Evolutionary conservation across 2,329 filamentous ascomycete species (phyloP).

Genomic region (Pezicula neosporulosa): DNA sequence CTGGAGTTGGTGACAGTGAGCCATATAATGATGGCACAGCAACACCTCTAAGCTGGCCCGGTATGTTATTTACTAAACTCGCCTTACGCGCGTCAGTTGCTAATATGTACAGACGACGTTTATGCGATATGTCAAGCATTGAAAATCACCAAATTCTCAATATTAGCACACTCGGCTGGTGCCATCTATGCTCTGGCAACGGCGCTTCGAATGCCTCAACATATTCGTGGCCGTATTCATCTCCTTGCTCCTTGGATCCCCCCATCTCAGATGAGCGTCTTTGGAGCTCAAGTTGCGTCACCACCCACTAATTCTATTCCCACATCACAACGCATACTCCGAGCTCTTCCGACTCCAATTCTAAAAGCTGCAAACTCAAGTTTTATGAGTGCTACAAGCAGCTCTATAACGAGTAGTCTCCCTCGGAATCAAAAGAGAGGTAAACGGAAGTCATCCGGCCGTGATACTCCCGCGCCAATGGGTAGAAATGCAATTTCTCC

Average conservation of each 20-base stretch:
- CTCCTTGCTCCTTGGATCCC: slow-evolving; percentile 96
- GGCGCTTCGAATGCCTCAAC: slow-evolving; percentile 90
- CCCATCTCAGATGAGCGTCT: slow-evolving; percentile 84
- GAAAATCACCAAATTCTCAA: slow-evolving; percentile 92
- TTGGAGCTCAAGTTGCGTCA: slow-evolving; percentile 67
- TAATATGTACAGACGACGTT: slow-evolving; percentile 62
- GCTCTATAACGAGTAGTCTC: slow-evolving; percentile 75
- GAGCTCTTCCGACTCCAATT: slow-evolving; percentile 84
- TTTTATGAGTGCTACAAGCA: slow-evolving; percentile 90
- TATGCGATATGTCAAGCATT: slow-evolving; percentile 89
- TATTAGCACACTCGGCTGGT: slow-evolving; percentile 92
- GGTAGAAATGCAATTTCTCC: slow-evolving; percentile 33
- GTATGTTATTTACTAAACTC: slow-evolving; percentile 44
- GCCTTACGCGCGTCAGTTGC: slow-evolving; percentile 1
- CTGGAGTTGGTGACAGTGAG: slow-evolving; percentile 90
- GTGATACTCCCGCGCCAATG: slow-evolving; percentile 30
- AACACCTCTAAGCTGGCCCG: slow-evolving; percentile 90
- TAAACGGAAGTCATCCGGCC: slow-evolving; percentile 54
- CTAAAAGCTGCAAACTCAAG: slow-evolving; percentile 93
- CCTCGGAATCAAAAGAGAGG: slow-evolving; percentile 60
- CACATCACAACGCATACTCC: slow-evolving; percentile 85
- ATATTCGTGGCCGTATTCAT: slow-evolving; percentile 91
- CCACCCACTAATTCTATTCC: slow-evolving; percentile 84
- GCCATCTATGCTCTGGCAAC: slow-evolving; percentile 98
- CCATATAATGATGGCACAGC: slow-evolving; percentile 76